Evolutionary conservation across 805 yeast genomes (phyloP).

Genomic region (Helenozyma rhizophorensis): DNA sequence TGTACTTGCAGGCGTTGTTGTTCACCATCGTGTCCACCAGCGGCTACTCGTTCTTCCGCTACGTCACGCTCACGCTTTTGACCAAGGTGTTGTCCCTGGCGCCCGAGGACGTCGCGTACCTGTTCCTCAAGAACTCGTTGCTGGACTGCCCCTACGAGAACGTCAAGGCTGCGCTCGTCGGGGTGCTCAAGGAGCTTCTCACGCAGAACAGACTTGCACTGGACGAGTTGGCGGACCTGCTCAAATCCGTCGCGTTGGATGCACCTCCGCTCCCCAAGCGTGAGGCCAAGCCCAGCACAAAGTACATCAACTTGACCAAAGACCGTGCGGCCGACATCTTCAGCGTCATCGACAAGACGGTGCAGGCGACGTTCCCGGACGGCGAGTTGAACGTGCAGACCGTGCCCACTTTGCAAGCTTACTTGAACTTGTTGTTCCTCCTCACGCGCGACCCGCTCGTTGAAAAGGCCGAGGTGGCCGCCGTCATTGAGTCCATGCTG

Average conservation of each 20-base stretch:
- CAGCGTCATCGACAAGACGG: conserved; percentile 34
- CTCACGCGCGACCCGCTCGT: conserved; percentile 21
- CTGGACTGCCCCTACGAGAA: conserved; percentile 61
- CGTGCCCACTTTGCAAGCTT: conserved; percentile 48
- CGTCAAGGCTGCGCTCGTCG: conserved; percentile 55
- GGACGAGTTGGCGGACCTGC: too few species aligned
- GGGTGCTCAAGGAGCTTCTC: conserved; percentile 66
- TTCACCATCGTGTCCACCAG: conserved; percentile 11
- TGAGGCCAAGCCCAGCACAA: conserved; percentile 20
- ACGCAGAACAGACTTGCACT: conserved; percentile 20
- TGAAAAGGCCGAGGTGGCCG: conserved; percentile 10
- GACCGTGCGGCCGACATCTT: conserved; percentile 41
- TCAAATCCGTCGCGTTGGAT: background rate
- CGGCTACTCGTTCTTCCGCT: conserved; percentile 26
- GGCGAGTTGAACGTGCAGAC: conserved; percentile 20
- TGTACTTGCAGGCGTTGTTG: conserved; percentile 30
- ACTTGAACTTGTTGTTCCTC: conserved; percentile 49
- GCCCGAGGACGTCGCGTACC: conserved; percentile 53
- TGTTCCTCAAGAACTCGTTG: conserved; percentile 61
- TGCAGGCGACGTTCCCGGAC: conserved; percentile 31
- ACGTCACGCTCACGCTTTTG: conserved; percentile 53
- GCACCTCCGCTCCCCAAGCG: conserved; percentile 20
- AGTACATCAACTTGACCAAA: conserved; percentile 40
- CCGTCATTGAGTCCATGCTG: conserved; percentile 13
- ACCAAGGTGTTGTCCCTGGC: conserved; percentile 58